Evolutionary conservation across 345 rosid genomes (phyloP).

Genomic region (Boechera divaricarpa): DNA sequence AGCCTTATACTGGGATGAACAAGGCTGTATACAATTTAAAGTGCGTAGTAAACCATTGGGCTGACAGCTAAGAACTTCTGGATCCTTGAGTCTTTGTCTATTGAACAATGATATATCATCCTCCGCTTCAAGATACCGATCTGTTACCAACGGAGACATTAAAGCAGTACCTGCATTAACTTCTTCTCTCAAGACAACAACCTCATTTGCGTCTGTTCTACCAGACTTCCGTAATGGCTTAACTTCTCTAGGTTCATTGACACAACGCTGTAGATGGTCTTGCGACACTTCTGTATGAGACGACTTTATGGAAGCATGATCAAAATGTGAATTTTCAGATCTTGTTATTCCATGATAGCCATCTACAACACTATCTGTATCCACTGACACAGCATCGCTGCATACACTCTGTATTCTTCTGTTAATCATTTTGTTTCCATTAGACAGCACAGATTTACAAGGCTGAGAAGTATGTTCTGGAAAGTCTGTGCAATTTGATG

Average conservation of each 20-base stretch:
- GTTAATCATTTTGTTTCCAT: slow-evolving; percentile 32
- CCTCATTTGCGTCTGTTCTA: slow-evolving; percentile 42
- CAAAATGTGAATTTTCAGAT: slow-evolving; percentile 42
- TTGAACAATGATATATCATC: slow-evolving; percentile 76
- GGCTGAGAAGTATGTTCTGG: slow-evolving; percentile 39
- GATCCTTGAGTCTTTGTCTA: slow-evolving; percentile 78
- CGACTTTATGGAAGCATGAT: slow-evolving; percentile 48
- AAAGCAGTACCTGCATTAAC: slow-evolving; percentile 43
- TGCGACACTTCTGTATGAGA: slow-evolving; percentile 46
- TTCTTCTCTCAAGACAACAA: slow-evolving; percentile 41
- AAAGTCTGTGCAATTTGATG: slow-evolving; percentile 40
- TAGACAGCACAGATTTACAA: slow-evolving; percentile 20
- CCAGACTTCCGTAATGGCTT: slow-evolving; percentile 38
- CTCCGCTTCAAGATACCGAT: slow-evolving; percentile 55
- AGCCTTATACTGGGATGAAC: slow-evolving; percentile 51
- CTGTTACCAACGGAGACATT: slow-evolving; percentile 36
- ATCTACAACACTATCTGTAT: slow-evolving; percentile 49
- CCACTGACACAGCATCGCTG: slow-evolving; percentile 49
- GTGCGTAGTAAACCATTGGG: slow-evolving; percentile 50
- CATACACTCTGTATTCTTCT: slow-evolving; percentile 44
- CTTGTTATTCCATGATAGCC: slow-evolving; percentile 47
- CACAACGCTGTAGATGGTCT: slow-evolving; percentile 36
- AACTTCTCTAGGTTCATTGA: slow-evolving; percentile 48
- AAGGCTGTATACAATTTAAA: slow-evolving; percentile 53
- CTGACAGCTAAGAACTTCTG: slow-evolving; percentile 62